Evolutionary conservation across 2,329 filamentous ascomycete genomes (phyloP).

Genomic region (Daldinia sp.): DNA sequence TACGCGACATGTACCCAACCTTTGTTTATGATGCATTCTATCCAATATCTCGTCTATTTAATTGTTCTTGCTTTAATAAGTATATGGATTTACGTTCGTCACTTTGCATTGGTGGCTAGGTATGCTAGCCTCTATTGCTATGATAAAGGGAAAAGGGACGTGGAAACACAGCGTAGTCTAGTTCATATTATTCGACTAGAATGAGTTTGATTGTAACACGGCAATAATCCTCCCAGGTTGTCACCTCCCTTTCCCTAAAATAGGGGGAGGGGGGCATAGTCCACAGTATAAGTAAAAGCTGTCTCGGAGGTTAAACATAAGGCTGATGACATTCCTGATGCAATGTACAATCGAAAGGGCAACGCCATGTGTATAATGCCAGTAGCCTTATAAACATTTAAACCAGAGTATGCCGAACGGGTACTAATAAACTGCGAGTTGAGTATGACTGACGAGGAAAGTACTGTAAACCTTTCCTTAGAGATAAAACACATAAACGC

Average conservation of each 20-base stretch:
- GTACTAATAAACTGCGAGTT: conserved; percentile 7
- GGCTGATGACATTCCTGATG: too few relatives aligned
- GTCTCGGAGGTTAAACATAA: background rate
- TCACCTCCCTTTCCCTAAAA: background rate
- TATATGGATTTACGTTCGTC: background rate
- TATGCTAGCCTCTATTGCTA: background rate
- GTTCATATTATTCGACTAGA: too few relatives aligned
- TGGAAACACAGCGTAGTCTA: too few relatives aligned
- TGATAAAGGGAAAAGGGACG: too few relatives aligned
- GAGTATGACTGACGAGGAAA: background rate
- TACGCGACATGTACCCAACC: background rate
- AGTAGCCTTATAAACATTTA: conserved; percentile 1
- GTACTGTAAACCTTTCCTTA: background rate
- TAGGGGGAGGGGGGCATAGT: background rate
- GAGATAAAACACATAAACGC: conserved; percentile 9
- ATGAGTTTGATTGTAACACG: background rate
- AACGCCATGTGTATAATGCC: background rate
- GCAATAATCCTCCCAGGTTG: background rate
- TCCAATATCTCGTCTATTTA: background rate
- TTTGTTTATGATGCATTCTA: background rate
- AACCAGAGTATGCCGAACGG: background rate
- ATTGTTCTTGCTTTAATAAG: background rate
- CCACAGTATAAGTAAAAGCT: background rate
- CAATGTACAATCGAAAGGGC: background rate
- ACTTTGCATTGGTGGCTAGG: background rate